Percentiles rank a stretch among this genome's conserved stretches.
These are phyloP conservation scores for Clarireedia sp. DNA, from an alignment of 2,329 filamentous ascomycete genomes.

Conservation along the genomic window DNA sequence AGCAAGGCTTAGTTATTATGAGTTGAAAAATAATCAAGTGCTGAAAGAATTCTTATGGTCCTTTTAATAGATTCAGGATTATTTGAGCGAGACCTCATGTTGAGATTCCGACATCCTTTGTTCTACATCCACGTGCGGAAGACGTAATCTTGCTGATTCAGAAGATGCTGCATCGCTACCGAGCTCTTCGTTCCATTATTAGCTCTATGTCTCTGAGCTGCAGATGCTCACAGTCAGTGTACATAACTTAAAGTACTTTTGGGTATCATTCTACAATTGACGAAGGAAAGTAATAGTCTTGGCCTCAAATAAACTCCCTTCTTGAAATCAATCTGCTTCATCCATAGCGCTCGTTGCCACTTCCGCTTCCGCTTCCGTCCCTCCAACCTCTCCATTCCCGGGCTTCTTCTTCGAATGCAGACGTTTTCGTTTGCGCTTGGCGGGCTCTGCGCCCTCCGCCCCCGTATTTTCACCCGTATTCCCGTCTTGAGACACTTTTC, in stretches of 20 bases:
- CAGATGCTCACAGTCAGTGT: neutral
- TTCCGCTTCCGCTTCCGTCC: conserved; percentile 5
- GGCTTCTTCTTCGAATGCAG: conserved; percentile 22
- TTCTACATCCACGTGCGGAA: neutral
- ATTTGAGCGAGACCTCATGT: neutral
- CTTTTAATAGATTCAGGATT: conserved; percentile 4
- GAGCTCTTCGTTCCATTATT: neutral
- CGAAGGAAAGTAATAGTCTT: neutral
- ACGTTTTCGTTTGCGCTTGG: conserved; percentile 33
- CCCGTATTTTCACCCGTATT: conserved; percentile 6
- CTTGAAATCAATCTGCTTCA: conserved; percentile 1
- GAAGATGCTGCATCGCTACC: neutral
- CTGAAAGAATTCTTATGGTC: neutral
- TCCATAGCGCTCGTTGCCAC: neutral
- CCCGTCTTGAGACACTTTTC: conserved; percentile 24
- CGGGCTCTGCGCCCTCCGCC: conserved; percentile 17
- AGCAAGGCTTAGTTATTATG: neutral
- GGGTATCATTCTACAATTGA: conserved; percentile 7
- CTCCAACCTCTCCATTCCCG: conserved; percentile 7
- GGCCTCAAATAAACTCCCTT: neutral
- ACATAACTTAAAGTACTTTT: neutral
- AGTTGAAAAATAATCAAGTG: neutral
- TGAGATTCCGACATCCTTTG: neutral
- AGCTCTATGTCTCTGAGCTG: neutral
- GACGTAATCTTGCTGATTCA: neutral